Percentiles rank a stretch among this genome's conserved stretches.
Evolutionary conservation across 2,329 filamentous ascomycete genomes (phyloP).

Genomic region (Apiospora pterosperma): DNA sequence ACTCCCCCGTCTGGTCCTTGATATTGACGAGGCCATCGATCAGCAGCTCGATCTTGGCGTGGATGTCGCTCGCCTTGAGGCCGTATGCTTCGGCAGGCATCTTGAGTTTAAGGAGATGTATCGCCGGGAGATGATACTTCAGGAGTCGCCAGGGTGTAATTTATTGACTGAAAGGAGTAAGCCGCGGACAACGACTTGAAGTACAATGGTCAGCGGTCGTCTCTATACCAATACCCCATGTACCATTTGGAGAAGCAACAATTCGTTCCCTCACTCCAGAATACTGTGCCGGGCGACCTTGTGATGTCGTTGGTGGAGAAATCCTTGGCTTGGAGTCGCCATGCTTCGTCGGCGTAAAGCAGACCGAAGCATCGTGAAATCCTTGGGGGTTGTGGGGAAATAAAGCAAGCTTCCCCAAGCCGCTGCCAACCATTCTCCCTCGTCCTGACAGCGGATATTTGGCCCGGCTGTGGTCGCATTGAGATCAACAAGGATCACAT

Average conservation of each 20-base stretch:
- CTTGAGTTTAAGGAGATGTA: not conserved
- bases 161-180: not conserved
- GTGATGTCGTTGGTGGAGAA: slow-evolving; percentile 10
- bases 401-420: slow-evolving; percentile 1
- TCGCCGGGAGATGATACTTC: not conserved
- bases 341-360: slow-evolving; percentile 3
- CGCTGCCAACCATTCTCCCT: not conserved
- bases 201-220: not conserved
- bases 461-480: not conserved
- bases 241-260: not conserved
- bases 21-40: slow-evolving; percentile 76
- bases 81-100: slow-evolving; percentile 43
- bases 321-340: not conserved
- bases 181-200: not conserved
- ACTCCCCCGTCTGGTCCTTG: slow-evolving; percentile 70
- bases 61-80: slow-evolving; percentile 44
- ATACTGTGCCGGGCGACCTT: not conserved
- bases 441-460: not conserved
- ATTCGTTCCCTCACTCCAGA: too few relatives aligned
- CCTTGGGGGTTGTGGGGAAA: not conserved
- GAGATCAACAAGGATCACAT: not conserved
- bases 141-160: not conserved
- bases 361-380: not conserved
- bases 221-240: not conserved
- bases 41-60: slow-evolving; percentile 58